Evolutionary conservation across 805 yeast species (phyloP), one percentile per base, ranked within the genome.

Genomic region (Kuraishia ogatae): DNA sequence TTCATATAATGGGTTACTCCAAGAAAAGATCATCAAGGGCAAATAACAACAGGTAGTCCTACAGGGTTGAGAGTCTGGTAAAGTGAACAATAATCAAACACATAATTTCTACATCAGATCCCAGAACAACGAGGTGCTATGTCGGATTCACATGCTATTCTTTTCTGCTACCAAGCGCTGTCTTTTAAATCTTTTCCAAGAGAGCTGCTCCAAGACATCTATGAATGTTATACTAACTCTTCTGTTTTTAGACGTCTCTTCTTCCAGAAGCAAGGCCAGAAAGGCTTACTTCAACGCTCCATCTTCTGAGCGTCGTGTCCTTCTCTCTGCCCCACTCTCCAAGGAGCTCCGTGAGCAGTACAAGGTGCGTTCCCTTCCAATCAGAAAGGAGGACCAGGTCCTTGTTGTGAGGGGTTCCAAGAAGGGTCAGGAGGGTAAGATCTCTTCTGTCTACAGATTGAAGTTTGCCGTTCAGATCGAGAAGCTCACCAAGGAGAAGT

Each of bases 201-300:
- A 39, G 21, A 10, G 17, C 17, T 39, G 24, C 24, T 24, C 39
- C 7, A 20, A 22, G n/a, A 15, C 2, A 17, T 21, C 15, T n/a
- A 17, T 19, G 15, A n/a, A 17, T 11, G 8, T 21, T 4, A 20
- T 49, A 24, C 39, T 49, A 23, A 24, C 39, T 24, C 39, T 10
- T 4, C 22, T 26, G 17, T 58, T 35, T 35, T 35, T 55, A 88
- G 97, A 94, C 97, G 98, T 94, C 79, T 91, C 99, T 72, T 86
- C 96, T 77, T 92, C 97, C 76, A 94, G 99, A 85, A 88, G 96
- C 79, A 94, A 94, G 87, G 84, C 97, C 78, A 92, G 99, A 89
- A 94, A 94, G 89, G 98, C 98, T 79, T 89, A 94, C 87, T 94
- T 94, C 93, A 82, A 82, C 72, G 96, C 99, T 69, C 96, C 98